Percentiles rank a stretch among this genome's conserved stretches.
Evolutionary conservation across 2,329 filamentous ascomycete species (phyloP).

Genomic region (Alternaria rosae): DNA sequence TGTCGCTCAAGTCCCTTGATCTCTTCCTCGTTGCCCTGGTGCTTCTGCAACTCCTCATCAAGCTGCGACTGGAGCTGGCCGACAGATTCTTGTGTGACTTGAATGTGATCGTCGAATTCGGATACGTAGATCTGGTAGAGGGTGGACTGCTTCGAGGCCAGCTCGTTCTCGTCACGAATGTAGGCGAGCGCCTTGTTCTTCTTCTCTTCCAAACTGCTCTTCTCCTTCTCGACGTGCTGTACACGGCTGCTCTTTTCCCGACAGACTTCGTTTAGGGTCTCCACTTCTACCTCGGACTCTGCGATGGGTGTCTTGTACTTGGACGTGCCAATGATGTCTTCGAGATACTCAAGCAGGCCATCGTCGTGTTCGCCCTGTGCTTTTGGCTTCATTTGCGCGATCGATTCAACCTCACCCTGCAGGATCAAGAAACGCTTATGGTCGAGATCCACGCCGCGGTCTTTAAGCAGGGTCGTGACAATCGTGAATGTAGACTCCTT

Average conservation of each 20-base stretch:
- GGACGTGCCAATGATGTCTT: slow-evolving; percentile 98
- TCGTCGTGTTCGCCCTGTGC: slow-evolving; percentile 95
- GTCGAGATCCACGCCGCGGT: slow-evolving; percentile 91
- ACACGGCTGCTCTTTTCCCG: slow-evolving; percentile 94
- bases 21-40: slow-evolving; percentile 85
- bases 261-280: slow-evolving; percentile 92
- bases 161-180: slow-evolving; percentile 91
- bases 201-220: slow-evolving; percentile 89
- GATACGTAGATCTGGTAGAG: slow-evolving; percentile 91
- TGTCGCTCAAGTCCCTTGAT: slow-evolving; percentile 90
- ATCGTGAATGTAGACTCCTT: slow-evolving; percentile 90
- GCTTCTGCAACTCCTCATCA: slow-evolving; percentile 87
- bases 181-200: slow-evolving; percentile 93
- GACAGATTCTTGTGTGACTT: slow-evolving; percentile 88
- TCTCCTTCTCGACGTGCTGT: slow-evolving; percentile 98
- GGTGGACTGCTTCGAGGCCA: slow-evolving; percentile 86
- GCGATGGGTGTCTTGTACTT: slow-evolving; percentile 98
- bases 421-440: slow-evolving; percentile 98
- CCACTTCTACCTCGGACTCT: slow-evolving; percentile 87
- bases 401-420: slow-evolving; percentile 97
- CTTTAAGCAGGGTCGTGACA: slow-evolving; percentile 85
- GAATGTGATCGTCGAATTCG: slow-evolving; percentile 87
- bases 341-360: slow-evolving; percentile 92
- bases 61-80: slow-evolving; percentile 88
- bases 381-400: slow-evolving; percentile 99